Evolutionary conservation across 1,284 basidiomycete genomes (phyloP).

Genomic region (Polyporus tsugae): DNA sequence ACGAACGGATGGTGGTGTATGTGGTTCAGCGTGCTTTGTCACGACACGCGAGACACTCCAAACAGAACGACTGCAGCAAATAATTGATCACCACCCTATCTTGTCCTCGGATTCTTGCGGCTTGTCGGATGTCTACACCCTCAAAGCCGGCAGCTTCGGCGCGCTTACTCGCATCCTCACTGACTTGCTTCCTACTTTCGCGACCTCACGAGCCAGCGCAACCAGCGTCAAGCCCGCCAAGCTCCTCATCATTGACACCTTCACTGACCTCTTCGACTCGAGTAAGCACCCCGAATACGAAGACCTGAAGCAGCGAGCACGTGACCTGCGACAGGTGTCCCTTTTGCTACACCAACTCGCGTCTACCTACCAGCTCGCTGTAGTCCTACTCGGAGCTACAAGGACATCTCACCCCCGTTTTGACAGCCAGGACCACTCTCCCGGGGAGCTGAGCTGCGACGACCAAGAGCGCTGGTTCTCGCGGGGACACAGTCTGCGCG

Average conservation of each 20-base stretch:
- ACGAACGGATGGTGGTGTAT: constrained; percentile 55
- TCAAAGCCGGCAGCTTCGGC: constrained; percentile 63
- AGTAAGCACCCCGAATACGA: constrained; percentile 60
- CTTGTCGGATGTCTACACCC: constrained; percentile 75
- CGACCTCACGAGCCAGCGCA: constrained; percentile 46
- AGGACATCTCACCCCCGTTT: constrained; percentile 70
- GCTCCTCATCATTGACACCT: constrained; percentile 82
- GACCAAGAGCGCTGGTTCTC: constrained; percentile 83
- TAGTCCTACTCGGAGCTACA: constrained; percentile 89
- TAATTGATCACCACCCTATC: constrained; percentile 57
- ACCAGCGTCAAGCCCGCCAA: constrained; percentile 56
- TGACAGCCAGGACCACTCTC: constrained; percentile 35
- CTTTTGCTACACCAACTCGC: constrained; percentile 75
- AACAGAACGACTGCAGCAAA: constrained; percentile 70
- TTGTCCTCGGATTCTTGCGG: constrained; percentile 56
- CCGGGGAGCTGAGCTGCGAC: constrained; percentile 64
- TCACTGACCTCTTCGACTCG: constrained; percentile 82
- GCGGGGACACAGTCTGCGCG: constrained; percentile 62
- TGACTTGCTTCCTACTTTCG: constrained; percentile 66
- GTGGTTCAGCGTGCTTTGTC: constrained; percentile 75
- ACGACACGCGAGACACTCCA: constrained; percentile 78
- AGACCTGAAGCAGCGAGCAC: constrained; percentile 75
- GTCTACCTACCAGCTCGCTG: constrained; percentile 66
- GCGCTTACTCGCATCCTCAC: constrained; percentile 75
- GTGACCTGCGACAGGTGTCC: constrained; percentile 72